Evolutionary conservation across 75 land plant species (phyloP).

Genomic region (Pinus albicaulis): DNA sequence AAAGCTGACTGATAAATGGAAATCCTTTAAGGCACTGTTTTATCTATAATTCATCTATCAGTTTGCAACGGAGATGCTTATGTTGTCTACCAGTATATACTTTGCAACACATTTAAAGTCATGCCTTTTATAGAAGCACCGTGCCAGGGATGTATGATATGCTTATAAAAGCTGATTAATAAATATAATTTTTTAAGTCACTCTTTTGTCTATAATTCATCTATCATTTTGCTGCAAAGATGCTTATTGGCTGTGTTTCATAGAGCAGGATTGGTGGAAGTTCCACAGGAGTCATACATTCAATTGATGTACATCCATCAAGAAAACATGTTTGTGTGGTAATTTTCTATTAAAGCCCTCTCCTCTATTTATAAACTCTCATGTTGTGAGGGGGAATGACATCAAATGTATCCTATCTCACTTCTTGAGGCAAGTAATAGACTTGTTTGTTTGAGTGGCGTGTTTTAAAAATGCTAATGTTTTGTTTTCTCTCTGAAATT

Average conservation of each 20-base stretch:
- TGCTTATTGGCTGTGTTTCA: neutral
- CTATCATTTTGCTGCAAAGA: neutral
- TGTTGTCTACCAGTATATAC: too few relatives aligned
- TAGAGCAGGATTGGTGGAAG: conserved; percentile 8
- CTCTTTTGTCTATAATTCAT: neutral
- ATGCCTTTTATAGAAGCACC: too few relatives aligned
- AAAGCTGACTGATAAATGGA: neutral
- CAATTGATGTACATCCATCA: conserved; percentile 95
- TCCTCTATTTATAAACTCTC: conserved; percentile 8
- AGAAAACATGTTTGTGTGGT: conserved; percentile 94
- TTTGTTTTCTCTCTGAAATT: neutral
- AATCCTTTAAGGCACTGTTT: neutral
- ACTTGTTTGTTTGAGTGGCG: neutral
- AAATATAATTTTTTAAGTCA: neutral
- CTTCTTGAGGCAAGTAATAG: neutral
- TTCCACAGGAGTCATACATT: conserved; percentile 58
- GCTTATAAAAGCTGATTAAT: neutral
- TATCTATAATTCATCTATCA: neutral
- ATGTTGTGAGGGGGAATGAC: neutral
- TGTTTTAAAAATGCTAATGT: conserved; percentile 8
- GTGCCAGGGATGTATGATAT: too few relatives aligned
- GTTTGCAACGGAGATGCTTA: neutral
- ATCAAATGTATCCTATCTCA: neutral
- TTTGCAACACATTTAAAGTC: too few relatives aligned
- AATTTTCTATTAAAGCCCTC: conserved; percentile 18